Evolutionary conservation across 2,329 filamentous ascomycete genomes (phyloP), one percentile per base, ranked within the genome.

Genomic region (Aspergillus tamarii): DNA sequence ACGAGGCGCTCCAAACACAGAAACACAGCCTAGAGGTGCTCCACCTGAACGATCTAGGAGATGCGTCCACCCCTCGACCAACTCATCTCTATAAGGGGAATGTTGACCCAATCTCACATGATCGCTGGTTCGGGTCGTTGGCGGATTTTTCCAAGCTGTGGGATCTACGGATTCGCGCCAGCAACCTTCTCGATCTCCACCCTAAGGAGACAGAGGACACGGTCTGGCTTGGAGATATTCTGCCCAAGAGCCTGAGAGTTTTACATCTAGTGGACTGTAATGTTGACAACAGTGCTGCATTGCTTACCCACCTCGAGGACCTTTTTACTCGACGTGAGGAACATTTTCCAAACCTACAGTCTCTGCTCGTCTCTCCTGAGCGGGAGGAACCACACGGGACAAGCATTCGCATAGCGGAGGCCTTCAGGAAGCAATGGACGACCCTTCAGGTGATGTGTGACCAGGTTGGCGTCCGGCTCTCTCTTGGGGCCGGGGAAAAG

Each of bases 11-110:
- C 28, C 12, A 36, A 28, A 61, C 57, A 2, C 64, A 66, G 54
- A 66, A 66, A n/a, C 55, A 59, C 19, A 64, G 64, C 34, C 54
- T 66, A 2, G 61, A 63, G 54, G 54, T 60, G n/a, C 61, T 65
- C n/a, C 36, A 65, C 23, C 39, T 65, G 43, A 61, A 63, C 23
- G 39, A 60, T 14, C 45, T 48, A 4, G 45, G 45, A 5, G 45
- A 48, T 26, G 45, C n/a, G 5, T 48, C 21, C 21, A 26, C 7
- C 10, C 45, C 45, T 48, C 21, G 45, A 12, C 45, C 1, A 26
- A 26, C 4, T 6, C n/a, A n/a, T 16, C n/a, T 14, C 1, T 48
- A 48, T 7, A 48, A 19, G 5, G 45, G 2, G 4, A 8, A 26
- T 26, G 45, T 48, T 7, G 45, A 48, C 11, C 11, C 45, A n/a